Conservation (phyloP, 2,329 filamentous ascomycete species). For the Exophiala bonariae region DNA sequence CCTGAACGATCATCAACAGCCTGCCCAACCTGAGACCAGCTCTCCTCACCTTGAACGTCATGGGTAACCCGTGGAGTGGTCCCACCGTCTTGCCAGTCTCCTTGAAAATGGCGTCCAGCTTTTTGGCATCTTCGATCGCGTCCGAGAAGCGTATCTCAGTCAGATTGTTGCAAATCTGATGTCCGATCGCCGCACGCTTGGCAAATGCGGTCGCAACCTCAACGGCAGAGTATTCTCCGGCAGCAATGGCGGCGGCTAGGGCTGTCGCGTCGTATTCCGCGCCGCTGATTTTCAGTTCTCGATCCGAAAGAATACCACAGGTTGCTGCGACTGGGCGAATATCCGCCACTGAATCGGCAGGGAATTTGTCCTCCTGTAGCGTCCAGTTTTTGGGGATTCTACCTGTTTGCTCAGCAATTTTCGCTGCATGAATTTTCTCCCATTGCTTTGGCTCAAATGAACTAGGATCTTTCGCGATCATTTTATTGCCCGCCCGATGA, state of each 20-base stretch:
- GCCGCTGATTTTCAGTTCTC: conserved; percentile 54
- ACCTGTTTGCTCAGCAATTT: conserved; percentile 32
- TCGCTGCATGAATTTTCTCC: conserved; percentile 19
- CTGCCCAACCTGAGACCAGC: too few species aligned
- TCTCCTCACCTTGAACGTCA: conserved; percentile 33
- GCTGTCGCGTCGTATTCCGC: conserved; percentile 49
- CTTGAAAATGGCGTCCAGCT: conserved; percentile 35
- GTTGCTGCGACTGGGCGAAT: conserved; percentile 27
- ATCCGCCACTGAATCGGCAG: conserved; percentile 17
- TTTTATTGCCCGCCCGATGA: background rate
- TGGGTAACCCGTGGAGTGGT: conserved; percentile 40
- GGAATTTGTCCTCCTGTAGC: conserved; percentile 29
- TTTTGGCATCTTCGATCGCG: conserved; percentile 37
- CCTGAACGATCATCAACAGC: conserved; percentile 11
- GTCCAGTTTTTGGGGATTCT: conserved; percentile 38
- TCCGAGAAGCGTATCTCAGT: conserved; percentile 39
- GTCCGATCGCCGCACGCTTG: conserved; percentile 39
- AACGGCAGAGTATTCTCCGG: conserved; percentile 37
- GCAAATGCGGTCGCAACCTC: conserved; percentile 57
- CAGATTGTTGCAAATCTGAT: conserved; percentile 33
- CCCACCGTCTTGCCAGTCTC: conserved; percentile 33
- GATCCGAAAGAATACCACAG: conserved; percentile 47
- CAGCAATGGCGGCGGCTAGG: conserved; percentile 37
- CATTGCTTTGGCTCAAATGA: conserved; percentile 1
- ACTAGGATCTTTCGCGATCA: conserved; percentile 9